Conservation (phyloP, 257 asterid genomes). For the Cinchona pubescens region DNA sequence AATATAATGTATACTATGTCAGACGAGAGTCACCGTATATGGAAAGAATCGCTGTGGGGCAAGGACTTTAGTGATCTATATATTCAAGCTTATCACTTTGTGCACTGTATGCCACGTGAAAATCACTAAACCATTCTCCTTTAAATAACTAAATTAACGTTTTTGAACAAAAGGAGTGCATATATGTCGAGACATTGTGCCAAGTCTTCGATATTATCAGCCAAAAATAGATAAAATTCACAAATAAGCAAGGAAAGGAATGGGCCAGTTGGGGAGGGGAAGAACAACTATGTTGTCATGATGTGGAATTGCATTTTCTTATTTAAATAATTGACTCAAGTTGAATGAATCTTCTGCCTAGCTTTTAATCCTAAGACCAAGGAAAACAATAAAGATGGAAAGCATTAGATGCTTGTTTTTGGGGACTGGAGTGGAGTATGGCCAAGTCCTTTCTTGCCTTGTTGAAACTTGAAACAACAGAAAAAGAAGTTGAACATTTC, state of each 20-base stretch:
- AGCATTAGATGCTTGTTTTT: conserved; percentile 15
- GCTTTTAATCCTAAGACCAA: neutral
- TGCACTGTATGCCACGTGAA: neutral
- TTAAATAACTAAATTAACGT: neutral
- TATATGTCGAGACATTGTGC: neutral
- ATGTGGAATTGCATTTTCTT: conserved; percentile 2
- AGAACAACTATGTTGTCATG: neutral
- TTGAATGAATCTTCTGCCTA: conserved; percentile 21
- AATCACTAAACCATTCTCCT: too few species aligned
- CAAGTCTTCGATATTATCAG: too few species aligned
- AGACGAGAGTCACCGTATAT: neutral
- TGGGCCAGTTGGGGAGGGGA: neutral
- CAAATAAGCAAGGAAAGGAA: neutral
- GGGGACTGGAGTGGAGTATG: neutral
- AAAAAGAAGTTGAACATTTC: conserved; percentile 7
- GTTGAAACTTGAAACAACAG: conserved; percentile 9
- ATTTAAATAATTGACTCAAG: conserved; percentile 14
- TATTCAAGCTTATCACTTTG: neutral
- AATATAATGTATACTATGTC: neutral
- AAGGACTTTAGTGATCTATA: neutral
- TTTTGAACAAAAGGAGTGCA: conserved; percentile 1
- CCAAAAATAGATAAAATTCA: neutral
- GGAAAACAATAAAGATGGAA: neutral
- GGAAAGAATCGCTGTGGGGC: conserved; percentile 2
- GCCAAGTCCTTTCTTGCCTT: neutral